Base-by-base conservation (phyloP, 768 basidiomycete genomes). In the Stropharia rugosoannulata region DNA sequence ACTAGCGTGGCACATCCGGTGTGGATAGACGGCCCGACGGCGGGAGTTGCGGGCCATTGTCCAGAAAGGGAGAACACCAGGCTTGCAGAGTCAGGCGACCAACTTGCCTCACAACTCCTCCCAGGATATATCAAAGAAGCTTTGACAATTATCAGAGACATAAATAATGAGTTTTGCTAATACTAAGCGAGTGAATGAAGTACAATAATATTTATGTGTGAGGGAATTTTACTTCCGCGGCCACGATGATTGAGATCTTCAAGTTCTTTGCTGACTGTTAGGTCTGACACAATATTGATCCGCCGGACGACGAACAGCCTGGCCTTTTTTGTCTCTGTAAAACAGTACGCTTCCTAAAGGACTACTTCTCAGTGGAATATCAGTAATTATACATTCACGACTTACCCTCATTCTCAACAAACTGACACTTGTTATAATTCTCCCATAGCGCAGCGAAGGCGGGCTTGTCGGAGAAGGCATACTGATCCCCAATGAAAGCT, bases 401-500 rank as follows among this genome's bases (percentile, higher is more conserved):
- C 66, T 52, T 41, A 73, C 80, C 83, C 37, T 82, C 71, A 49
- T 85, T 78, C 56, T 85, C 83, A 22, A 85, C 80, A 61, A 84
- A 85, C 47, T 79, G 75, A 64, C 83, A 84, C 42, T 73, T 64
- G 57, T 81, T 83, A 66, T 84, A 85, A 39, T 70, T 78, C 0
- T 79, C 72, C 77, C 81, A 84, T 13, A 84, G 74, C 7, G 80
- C 76, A 59, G 72, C 68, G 67, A 78, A 78, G 12, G 64, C 68
- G 6, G 73, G 73, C n/a, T 65, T 66, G 36, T 74, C 69, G 12
- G 74, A 74, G 59, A 56, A 76, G 16, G 69, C 73, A 59, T 85
- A 85, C 62, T 83, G 71, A 13, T 80, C 77, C 8, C 78, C 76
- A 19, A 85, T 75, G 56, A 83, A 76, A 0, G 66, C 66, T 56